phyloP scores from a whole-genome alignment of 805 yeast genomes.

The Spathaspora sp. region DNA sequence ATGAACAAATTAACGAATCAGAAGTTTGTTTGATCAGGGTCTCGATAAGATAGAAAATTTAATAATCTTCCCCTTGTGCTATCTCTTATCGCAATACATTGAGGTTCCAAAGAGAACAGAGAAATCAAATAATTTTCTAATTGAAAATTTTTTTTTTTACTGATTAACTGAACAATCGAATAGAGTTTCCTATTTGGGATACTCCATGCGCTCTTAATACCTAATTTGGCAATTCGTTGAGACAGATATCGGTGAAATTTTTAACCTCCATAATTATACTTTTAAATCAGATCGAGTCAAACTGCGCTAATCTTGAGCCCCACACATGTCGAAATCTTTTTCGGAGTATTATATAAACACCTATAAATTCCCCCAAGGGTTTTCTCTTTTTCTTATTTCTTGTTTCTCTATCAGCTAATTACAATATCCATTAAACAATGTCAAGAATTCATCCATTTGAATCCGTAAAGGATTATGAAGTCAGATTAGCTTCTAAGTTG shows the following conservation, averaged over 20 bases:
- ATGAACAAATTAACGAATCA: background rate
- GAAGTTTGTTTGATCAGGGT: background rate
- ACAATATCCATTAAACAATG: slow-evolving; percentile 5
- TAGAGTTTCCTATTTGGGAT: slow-evolving; percentile 1
- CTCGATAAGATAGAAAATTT: background rate
- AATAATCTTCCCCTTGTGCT: background rate
- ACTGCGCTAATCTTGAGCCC: background rate
- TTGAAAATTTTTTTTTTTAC: too few relatives aligned
- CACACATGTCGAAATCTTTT: background rate
- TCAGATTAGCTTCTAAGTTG: slow-evolving; percentile 54
- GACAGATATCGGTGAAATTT: background rate
- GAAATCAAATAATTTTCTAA: background rate
- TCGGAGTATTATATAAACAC: background rate
- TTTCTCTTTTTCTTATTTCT: background rate
- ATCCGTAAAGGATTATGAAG: slow-evolving; percentile 54
- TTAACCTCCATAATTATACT: background rate
- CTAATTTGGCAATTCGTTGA: background rate
- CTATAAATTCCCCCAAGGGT: background rate
- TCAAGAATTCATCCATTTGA: slow-evolving; percentile 51
- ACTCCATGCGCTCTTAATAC: slow-evolving; percentile 1
- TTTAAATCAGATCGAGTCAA: background rate
- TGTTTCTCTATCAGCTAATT: background rate
- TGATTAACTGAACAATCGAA: background rate
- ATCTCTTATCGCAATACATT: background rate
- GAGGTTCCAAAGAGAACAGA: background rate